phyloP scores from a whole-genome alignment of 2,329 filamentous ascomycete species.

The Lachnellula cervina region DNA sequence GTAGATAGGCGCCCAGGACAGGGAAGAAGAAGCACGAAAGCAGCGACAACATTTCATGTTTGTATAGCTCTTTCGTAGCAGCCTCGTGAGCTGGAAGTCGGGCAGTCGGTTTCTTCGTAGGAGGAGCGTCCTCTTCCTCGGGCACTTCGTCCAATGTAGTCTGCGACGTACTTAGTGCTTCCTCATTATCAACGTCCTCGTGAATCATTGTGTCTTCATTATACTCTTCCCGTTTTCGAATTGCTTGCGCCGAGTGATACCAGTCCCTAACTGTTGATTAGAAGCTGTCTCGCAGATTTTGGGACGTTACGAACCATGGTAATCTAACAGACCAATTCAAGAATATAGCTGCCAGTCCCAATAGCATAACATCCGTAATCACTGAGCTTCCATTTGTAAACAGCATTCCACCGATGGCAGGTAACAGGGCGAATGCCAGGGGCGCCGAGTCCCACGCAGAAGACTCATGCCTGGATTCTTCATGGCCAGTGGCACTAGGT shows the following conservation, averaged over 20 bases:
- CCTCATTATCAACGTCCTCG: slow-evolving; percentile 44
- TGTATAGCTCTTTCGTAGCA: slow-evolving; percentile 60
- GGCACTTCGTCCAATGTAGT: slow-evolving; percentile 25
- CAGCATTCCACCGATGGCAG: slow-evolving; percentile 77
- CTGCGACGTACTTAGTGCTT: slow-evolving; percentile 23
- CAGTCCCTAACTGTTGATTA: slow-evolving; percentile 50
- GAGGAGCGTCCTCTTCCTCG: slow-evolving; percentile 18
- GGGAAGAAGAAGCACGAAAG: slow-evolving; percentile 76
- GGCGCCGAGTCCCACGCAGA: slow-evolving; percentile 77
- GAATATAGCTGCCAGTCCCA: slow-evolving; percentile 77
- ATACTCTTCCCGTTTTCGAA: slow-evolving; percentile 49
- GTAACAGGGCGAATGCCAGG: slow-evolving; percentile 75
- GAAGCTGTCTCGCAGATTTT: background rate
- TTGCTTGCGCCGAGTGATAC: slow-evolving; percentile 66
- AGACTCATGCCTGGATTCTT: slow-evolving; percentile 43
- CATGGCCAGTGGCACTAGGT: slow-evolving; percentile 36
- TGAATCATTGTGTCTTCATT: slow-evolving; percentile 31
- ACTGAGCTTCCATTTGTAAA: slow-evolving; percentile 81
- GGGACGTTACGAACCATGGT: slow-evolving; percentile 64
- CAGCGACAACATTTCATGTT: slow-evolving; percentile 71
- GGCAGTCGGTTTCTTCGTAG: slow-evolving; percentile 16
- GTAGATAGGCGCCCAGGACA: slow-evolving; percentile 71
- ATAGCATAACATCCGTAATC: slow-evolving; percentile 77
- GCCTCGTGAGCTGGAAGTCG: slow-evolving; percentile 26
- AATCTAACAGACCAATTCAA: slow-evolving; percentile 88